A percentile compares a stretch with the other conserved stretches of the same genome.
Evolutionary conservation across 306 rosid species (phyloP).

Genomic region (Myrica gale): DNA sequence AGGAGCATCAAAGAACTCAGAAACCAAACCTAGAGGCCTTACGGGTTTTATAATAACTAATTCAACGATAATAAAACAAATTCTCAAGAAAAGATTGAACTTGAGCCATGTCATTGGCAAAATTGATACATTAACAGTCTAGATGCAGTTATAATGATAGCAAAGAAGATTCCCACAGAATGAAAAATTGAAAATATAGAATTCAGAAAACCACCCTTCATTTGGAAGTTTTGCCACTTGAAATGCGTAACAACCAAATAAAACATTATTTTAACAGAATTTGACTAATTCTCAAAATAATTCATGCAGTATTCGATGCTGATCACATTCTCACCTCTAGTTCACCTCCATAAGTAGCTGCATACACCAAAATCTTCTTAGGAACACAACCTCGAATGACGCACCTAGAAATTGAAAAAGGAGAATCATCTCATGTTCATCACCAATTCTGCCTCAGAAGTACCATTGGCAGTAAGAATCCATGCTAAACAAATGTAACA

Average conservation of each 20-base stretch:
- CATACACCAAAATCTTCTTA: conserved; percentile 94
- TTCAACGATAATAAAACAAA: too few relatives aligned
- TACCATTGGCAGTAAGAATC: not conserved
- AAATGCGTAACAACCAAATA: conserved; percentile 5
- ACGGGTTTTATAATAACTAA: not conserved
- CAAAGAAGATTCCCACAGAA: not conserved
- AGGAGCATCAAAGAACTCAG: too few relatives aligned
- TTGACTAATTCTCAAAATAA: not conserved
- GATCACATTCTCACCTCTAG: conserved; percentile 60
- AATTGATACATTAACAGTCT: not conserved
- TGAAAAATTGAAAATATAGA: not conserved
- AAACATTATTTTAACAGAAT: not conserved
- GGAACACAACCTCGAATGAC: conserved; percentile 99
- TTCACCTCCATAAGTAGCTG: conserved; percentile 80
- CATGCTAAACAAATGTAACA: not conserved
- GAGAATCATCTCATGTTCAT: conserved; percentile 14
- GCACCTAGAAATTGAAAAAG: conserved; percentile 56
- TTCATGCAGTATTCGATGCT: not conserved
- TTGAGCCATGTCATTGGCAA: not conserved
- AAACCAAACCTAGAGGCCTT: not conserved
- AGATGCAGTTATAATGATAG: not conserved
- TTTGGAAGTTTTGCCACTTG: not conserved
- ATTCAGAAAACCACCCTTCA: not conserved
- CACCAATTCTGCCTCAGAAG: conserved; percentile 12
- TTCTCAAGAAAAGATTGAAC: not conserved